Percentiles rank a stretch among this genome's conserved stretches.
phyloP scores from a whole-genome alignment of 345 rosid species.

The Erucastrum elatum region DNA sequence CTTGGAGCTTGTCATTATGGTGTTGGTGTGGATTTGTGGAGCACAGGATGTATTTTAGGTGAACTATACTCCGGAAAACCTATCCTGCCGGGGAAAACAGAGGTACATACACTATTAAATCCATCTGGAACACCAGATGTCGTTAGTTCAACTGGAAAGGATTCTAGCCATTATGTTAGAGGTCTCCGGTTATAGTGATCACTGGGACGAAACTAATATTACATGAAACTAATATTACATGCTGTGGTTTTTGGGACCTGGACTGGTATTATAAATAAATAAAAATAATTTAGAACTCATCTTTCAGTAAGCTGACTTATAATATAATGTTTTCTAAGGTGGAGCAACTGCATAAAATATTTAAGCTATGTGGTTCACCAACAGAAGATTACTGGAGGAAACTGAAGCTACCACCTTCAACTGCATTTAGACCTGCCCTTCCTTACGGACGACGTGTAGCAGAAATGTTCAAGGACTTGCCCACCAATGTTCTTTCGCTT shows the following conservation, averaged over 20 bases:
- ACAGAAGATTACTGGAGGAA: constrained; percentile 86
- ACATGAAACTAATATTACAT: too few species aligned
- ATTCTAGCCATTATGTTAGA: too few species aligned
- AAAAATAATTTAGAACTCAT: too few species aligned
- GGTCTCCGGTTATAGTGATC: too few species aligned
- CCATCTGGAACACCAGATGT: too few species aligned
- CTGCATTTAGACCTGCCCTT: constrained; percentile 76
- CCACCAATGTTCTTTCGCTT: constrained; percentile 61
- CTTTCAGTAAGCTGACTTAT: neutral
- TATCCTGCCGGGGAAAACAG: constrained; percentile 89
- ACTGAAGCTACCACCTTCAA: constrained; percentile 63
- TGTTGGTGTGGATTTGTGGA: constrained; percentile 93
- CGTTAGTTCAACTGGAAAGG: too few species aligned
- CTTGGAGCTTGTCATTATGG: constrained; percentile 87
- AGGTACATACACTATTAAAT: constrained; percentile 53
- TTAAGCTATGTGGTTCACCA: constrained; percentile 86
- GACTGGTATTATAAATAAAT: too few species aligned
- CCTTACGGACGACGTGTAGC: constrained; percentile 70
- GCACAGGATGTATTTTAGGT: constrained; percentile 94
- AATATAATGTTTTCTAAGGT: constrained; percentile 46
- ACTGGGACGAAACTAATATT: too few species aligned
- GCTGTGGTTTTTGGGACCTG: too few species aligned
- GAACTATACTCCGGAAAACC: constrained; percentile 84
- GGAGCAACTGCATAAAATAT: constrained; percentile 85
- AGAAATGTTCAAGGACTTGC: constrained; percentile 65